Base-by-base conservation (phyloP, 129 eudicot species). In the Flaveria brownii region DNA sequence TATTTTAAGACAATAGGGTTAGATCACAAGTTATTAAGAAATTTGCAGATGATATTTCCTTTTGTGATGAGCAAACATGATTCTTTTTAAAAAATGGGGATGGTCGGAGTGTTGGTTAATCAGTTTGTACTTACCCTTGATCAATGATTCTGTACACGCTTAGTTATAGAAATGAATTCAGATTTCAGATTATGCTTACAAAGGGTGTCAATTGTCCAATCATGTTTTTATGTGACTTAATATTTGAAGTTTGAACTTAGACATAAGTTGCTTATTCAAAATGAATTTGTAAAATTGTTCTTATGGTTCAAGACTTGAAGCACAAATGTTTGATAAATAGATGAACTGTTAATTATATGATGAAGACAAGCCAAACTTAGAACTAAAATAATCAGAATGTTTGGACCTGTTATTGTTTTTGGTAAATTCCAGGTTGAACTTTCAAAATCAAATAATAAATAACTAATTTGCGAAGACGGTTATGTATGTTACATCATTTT, bases 361-460 rank as follows among this genome's bases (percentile, higher is more conserved):
- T 42, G 13, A 67, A 39, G 72, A 67, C 6, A 67, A 67, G 52
- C 72, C 52, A 41, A 61, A 41, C n/a, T 41, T n/a, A 30, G 52
- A 66, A 39, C 47, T 66, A 39, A 20, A n/a, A 39, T 66, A n/a
- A 18, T 67, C 2, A 36, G 10, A 64, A 33, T 64, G 23, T 8
- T 64, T 64, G 23, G 46, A 33, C 23, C 14, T 70, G 74, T 49
- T 70, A 10, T 28, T 71, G 62, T 18, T 52, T 30, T 25, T 54
- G 18, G 30, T 72, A 33, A 17, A 20, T 72, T 72, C 77, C 36
- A 54, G 49, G 77, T 54, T 54, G 66, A 55, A 42, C 52, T 72
- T 47, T 47, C 54, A 47, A 47, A 47, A 12, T 47, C 54, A 47
- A 47, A 13, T 12, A 47, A 47, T 47, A 47, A 47, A 47, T 2